These are phyloP conservation scores for Mycena capillaripes DNA, from an alignment of 768 basidiomycete species.

Conservation along the genomic window DNA sequence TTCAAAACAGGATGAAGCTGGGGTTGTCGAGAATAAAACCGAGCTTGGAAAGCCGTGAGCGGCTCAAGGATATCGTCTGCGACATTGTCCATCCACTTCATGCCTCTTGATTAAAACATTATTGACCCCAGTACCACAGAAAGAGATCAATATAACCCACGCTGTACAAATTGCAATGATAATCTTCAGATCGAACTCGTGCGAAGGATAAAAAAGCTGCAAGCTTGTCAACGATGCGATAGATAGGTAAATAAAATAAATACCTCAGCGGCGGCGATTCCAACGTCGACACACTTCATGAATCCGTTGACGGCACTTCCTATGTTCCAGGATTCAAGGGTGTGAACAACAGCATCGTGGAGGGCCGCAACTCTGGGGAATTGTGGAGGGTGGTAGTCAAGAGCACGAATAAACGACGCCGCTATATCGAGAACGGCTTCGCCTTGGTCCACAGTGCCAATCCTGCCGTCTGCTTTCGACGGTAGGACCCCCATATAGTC, in stretches of 20 bases:
- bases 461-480: neutral
- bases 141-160: neutral
- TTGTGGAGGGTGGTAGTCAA: constrained; percentile 18
- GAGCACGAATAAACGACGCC: constrained; percentile 1
- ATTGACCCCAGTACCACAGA: neutral
- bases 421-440: constrained; percentile 5
- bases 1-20: constrained; percentile 4
- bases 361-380: neutral
- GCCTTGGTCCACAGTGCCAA: constrained; percentile 1
- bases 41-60: constrained; percentile 3
- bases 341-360: neutral
- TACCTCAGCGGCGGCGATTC: constrained; percentile 13
- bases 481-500: constrained; percentile 15
- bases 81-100: constrained; percentile 27
- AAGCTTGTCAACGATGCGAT: neutral
- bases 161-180: constrained; percentile 19
- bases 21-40: constrained; percentile 1
- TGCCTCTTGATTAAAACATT: constrained; percentile 3
- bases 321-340: constrained; percentile 17
- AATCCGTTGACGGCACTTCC: constrained; percentile 3
- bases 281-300: constrained; percentile 18
- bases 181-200: constrained; percentile 26
- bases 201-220: constrained; percentile 16
- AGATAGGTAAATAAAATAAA: neutral
- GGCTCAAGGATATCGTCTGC: constrained; percentile 12